phyloP scores from a whole-genome alignment of 1,284 basidiomycete species.

The Volvariella volvacea region DNA sequence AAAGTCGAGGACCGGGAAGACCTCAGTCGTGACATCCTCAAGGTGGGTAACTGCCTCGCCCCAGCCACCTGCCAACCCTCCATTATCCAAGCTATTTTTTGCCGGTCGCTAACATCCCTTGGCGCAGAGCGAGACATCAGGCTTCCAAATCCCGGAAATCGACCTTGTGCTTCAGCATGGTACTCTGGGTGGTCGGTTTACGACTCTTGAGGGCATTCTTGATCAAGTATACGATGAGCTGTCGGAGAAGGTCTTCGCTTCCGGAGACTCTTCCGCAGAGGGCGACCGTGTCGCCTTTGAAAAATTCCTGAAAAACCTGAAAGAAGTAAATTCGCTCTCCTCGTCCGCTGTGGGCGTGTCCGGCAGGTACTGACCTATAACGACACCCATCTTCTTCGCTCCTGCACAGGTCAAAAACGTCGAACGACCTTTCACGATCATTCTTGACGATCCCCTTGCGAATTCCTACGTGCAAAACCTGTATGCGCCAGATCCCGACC shows the following conservation, averaged over 20 bases:
- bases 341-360: slow-evolving; percentile 2
- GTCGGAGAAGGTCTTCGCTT: slow-evolving; percentile 81
- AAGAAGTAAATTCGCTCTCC: slow-evolving; percentile 44
- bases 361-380: slow-evolving; percentile 1
- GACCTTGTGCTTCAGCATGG: slow-evolving; percentile 89
- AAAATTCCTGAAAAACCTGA: slow-evolving; percentile 75
- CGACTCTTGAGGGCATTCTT: slow-evolving; percentile 93
- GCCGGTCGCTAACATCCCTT: too few relatives aligned
- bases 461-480: slow-evolving; percentile 97
- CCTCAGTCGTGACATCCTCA: slow-evolving; percentile 90
- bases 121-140: slow-evolving; percentile 82
- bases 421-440: slow-evolving; percentile 79
- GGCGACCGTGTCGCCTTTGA: slow-evolving; percentile 58
- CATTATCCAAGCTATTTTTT: background rate
- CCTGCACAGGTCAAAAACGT: slow-evolving; percentile 64
- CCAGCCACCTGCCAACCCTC: background rate
- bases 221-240: slow-evolving; percentile 96
- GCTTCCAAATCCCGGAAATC: slow-evolving; percentile 90
- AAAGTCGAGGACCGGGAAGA: slow-evolving; percentile 93
- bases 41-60: slow-evolving; percentile 40
- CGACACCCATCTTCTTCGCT: background rate
- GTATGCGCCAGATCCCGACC: slow-evolving; percentile 89
- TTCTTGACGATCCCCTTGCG: slow-evolving; percentile 92
- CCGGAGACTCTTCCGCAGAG: slow-evolving; percentile 57
- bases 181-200: slow-evolving; percentile 97